These are phyloP conservation scores for Diaporthe sp. DNA, from an alignment of 2,329 filamentous ascomycete genomes.

Conservation along the genomic window DNA sequence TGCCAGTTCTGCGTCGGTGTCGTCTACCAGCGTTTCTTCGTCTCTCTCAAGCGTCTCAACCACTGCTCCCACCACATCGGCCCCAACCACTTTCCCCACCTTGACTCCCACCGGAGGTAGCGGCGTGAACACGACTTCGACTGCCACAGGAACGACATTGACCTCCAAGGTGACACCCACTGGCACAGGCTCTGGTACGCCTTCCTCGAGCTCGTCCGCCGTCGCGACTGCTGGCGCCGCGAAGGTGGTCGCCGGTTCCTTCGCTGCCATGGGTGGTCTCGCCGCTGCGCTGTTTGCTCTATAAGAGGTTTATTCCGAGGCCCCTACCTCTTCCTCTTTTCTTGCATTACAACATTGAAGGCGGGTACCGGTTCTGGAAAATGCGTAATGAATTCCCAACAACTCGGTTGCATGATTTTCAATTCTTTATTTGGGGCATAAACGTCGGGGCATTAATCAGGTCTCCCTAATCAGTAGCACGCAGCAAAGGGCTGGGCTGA, in stretches of 20 bases:
- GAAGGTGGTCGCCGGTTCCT: conserved; percentile 54
- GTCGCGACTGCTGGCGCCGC: conserved; percentile 45
- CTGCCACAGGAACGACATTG: conserved; percentile 41
- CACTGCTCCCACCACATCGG: conserved; percentile 46
- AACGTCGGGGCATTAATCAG: conserved; percentile 11
- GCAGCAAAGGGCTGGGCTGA: not conserved
- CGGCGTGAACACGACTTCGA: conserved; percentile 42
- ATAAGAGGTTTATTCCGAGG: conserved; percentile 50
- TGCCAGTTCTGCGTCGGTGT: conserved; percentile 44
- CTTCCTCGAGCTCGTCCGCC: conserved; percentile 27
- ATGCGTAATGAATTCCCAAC: conserved; percentile 15
- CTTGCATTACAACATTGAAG: not conserved
- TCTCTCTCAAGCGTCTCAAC: conserved; percentile 26
- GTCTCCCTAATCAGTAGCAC: not conserved
- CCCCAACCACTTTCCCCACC: conserved; percentile 46
- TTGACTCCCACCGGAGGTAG: conserved; percentile 43
- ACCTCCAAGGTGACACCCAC: conserved; percentile 39
- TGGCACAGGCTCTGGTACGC: conserved; percentile 30
- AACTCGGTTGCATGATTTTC: conserved; percentile 25
- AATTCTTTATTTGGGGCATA: conserved; percentile 6
- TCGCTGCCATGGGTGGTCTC: conserved; percentile 57
- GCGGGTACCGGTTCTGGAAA: conserved; percentile 5
- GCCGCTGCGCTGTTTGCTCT: conserved; percentile 59
- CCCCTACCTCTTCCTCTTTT: not conserved
- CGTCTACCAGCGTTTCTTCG: conserved; percentile 38